Base-by-base conservation (phyloP, 768 basidiomycete genomes). In the Boletus vermiculosoides region DNA sequence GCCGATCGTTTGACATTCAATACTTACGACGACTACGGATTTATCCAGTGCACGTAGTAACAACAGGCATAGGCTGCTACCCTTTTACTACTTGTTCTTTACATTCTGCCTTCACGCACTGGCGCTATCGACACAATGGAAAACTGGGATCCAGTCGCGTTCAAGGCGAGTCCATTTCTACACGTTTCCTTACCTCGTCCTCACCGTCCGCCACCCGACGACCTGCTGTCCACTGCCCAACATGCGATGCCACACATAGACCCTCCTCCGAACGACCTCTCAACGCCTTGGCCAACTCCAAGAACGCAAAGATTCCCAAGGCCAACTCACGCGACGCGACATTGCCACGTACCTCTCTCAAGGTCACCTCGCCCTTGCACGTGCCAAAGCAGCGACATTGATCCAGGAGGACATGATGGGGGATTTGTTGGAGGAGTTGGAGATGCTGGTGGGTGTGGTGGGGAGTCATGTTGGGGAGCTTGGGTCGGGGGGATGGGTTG, bases 231-330 rank as follows among this genome's bases (percentile, higher is more conserved):
- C 31, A 49, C 45, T 23, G 45, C 45, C 34, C 28, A 37, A 49
- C 45, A 18, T 53, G 9, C 4, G 12, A 28, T 37, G 39, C 34
- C 13, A 60, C 53, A 57, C 59, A 31, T 60, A 91, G 89, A 73
- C 78, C 20, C 83, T 87, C 56, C 76, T 91, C 46, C 79, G 85
- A 57, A 75, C 81, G 25, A 80, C 88, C 9, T 81, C 82, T 45
- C 85, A 87, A 60, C 78, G 79, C 50, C 76, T 92, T 30, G 85
- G 84, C 20, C 87, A 90, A 62, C 68, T 88, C 18, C 87, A 88
- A 65, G 83, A 85, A 59, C 83, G 82, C 69, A 82, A 85, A 56
- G 86, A 90, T 60, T 82, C 87, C 6, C 78, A 84, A 64, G 80
- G 78, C 2, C 79, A 78, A 36, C 82, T 88, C 44, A 82, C 80